Percentiles rank a stretch among this genome's conserved stretches.
These are phyloP conservation scores for Lactarius akahatsu DNA, from an alignment of 768 basidiomycete species.

Conservation along the genomic window DNA sequence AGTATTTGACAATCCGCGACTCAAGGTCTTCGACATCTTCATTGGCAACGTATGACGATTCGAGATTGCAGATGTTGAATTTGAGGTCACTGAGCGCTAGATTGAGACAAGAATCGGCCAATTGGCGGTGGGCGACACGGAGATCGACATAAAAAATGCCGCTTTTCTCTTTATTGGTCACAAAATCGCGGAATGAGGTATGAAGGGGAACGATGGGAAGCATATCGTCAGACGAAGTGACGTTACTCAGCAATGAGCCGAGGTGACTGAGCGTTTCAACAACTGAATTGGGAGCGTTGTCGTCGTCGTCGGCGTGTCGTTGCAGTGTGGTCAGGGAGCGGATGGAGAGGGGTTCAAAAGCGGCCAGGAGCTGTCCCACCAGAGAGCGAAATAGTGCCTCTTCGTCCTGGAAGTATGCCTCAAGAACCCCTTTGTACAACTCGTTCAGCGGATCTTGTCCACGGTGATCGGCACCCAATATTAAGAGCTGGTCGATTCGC, in stretches of 20 bases:
- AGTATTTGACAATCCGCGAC: background rate
- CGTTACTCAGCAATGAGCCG: slow-evolving; percentile 8
- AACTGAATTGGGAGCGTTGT: background rate
- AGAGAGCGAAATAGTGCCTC: background rate
- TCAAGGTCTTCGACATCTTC: slow-evolving; percentile 4
- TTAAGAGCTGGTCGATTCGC: background rate
- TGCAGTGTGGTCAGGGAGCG: background rate
- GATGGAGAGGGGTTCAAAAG: slow-evolving; percentile 10
- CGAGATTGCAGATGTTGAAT: slow-evolving; percentile 11
- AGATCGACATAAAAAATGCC: background rate
- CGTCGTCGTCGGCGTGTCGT: background rate
- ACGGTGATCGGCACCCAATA: background rate
- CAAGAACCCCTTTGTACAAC: background rate
- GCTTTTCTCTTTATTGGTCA: background rate
- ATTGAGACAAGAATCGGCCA: background rate
- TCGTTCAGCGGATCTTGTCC: background rate
- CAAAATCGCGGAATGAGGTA: slow-evolving; percentile 1
- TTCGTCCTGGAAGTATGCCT: background rate
- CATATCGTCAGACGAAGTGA: background rate
- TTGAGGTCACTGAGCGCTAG: background rate
- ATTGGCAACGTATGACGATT: background rate
- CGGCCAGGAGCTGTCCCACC: slow-evolving; percentile 6
- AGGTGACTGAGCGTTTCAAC: background rate
- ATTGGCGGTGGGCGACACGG: background rate
- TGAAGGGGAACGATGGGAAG: slow-evolving; percentile 4